Conservation (phyloP, 192 early-diverging fungal genomes). For the Coemansia interrupta region DNA sequence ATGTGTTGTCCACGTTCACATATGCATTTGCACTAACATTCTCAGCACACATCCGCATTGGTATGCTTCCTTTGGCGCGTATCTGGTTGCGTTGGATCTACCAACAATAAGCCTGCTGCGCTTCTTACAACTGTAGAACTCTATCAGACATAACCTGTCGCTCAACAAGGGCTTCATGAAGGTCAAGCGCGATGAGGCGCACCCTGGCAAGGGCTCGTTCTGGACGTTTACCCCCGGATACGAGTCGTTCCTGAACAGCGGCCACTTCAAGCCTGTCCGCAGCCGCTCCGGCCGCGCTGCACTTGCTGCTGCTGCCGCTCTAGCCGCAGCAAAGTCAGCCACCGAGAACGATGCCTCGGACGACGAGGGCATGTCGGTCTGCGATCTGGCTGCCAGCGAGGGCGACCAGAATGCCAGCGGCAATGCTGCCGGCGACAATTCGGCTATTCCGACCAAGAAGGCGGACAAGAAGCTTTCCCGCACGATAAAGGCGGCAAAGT, state of each 20-base stretch:
- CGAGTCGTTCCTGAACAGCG: slow-evolving; percentile 48
- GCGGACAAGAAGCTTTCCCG: slow-evolving; percentile 40
- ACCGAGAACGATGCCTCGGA: slow-evolving; percentile 18
- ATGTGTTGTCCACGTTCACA: background rate
- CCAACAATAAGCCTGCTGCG: no score
- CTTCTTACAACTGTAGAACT: slow-evolving; percentile 63
- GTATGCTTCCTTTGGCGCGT: background rate
- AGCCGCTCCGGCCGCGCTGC: slow-evolving; percentile 52
- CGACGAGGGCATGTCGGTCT: slow-evolving; percentile 10
- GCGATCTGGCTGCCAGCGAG: slow-evolving; percentile 12
- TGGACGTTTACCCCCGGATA: slow-evolving; percentile 63
- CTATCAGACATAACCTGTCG: slow-evolving; percentile 84
- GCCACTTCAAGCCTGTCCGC: slow-evolving; percentile 55
- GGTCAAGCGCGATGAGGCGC: slow-evolving; percentile 69
- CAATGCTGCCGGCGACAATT: background rate
- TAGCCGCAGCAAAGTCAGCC: slow-evolving; percentile 30
- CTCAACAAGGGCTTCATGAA: slow-evolving; percentile 81
- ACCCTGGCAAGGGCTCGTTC: slow-evolving; percentile 82
- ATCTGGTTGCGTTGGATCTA: background rate
- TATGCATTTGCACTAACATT: background rate
- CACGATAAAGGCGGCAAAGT: slow-evolving; percentile 40
- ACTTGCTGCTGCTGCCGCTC: slow-evolving; percentile 49
- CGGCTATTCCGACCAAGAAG: slow-evolving; percentile 17
- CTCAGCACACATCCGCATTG: slow-evolving; percentile 6
- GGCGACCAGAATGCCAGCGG: background rate